These are phyloP conservation scores for Sordariomycetes sp. DNA, from an alignment of 2,329 filamentous ascomycete genomes.

Conservation along the genomic window DNA sequence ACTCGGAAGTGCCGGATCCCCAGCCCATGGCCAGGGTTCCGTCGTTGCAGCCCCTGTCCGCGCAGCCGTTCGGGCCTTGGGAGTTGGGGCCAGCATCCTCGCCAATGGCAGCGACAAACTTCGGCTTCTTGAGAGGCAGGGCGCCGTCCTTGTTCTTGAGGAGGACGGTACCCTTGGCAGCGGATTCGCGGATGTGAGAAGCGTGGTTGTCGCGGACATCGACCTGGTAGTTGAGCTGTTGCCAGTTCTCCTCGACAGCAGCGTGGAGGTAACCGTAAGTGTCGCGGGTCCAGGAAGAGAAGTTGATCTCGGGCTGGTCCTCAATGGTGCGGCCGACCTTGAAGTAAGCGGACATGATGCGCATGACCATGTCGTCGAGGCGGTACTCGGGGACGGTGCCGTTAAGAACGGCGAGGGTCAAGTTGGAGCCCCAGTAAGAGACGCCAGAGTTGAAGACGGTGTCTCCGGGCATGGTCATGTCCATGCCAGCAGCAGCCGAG, in stretches of 20 bases:
- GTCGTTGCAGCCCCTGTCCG: slow-evolving; percentile 51
- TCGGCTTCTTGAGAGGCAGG: slow-evolving; percentile 71
- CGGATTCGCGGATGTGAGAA: slow-evolving; percentile 64
- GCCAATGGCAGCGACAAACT: slow-evolving; percentile 68
- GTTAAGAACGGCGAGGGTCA: slow-evolving; percentile 82
- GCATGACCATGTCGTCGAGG: slow-evolving; percentile 83
- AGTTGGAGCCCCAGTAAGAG: slow-evolving; percentile 76
- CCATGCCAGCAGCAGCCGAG: slow-evolving; percentile 62
- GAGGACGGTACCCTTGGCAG: slow-evolving; percentile 73
- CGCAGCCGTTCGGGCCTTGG: slow-evolving; percentile 70
- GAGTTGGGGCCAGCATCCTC: slow-evolving; percentile 72
- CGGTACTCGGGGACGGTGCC: slow-evolving; percentile 82
- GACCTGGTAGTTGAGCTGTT: slow-evolving; percentile 70
- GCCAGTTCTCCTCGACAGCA: slow-evolving; percentile 50
- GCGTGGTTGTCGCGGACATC: slow-evolving; percentile 75
- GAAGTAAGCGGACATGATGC: slow-evolving; percentile 66
- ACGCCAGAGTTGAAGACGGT: slow-evolving; percentile 62
- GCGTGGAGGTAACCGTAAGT: slow-evolving; percentile 63
- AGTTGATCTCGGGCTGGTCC: slow-evolving; percentile 55
- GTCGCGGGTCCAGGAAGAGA: slow-evolving; percentile 77
- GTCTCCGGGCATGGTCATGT: slow-evolving; percentile 88
- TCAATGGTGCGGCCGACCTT: slow-evolving; percentile 50
- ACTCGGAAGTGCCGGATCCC: slow-evolving; percentile 67
- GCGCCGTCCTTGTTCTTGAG: slow-evolving; percentile 69
- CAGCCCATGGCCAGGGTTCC: slow-evolving; percentile 67